Base-by-base conservation (phyloP, 2,329 filamentous ascomycete species). In the Bipolaris sorokiniana region DNA sequence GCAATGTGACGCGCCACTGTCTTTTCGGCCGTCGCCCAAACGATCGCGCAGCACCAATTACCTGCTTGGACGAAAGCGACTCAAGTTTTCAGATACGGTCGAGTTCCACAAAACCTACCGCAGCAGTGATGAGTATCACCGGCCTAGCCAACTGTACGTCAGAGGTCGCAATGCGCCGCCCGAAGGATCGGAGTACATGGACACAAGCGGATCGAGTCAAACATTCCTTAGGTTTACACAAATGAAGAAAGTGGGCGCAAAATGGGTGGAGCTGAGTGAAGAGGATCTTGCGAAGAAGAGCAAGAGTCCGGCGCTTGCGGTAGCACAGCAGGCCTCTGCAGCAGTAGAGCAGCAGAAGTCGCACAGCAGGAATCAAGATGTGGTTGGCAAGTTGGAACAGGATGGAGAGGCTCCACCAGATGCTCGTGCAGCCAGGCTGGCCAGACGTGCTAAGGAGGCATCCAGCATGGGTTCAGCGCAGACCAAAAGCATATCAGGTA, bases 151-250 rank as follows among this genome's bases (percentile, higher is more conserved):
- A 7, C 55, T 49, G 4, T 74, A 74, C 47, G 55, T 64, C 3
- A 67, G 55, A 3, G 72, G 72, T 7, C 56, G 68, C n/a, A 67
- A 71, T 48, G 68, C 66, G 28, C 62, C 66, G 6, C 62, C 63
- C 5, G 63, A 68, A 53, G 67, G 62, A 7, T 51, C 49, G 7
- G 66, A 69, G 42, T 71, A 63, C 34, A 53, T 71, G 16, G 72
- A 75, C 46, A 72, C 70, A 1, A 73, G 69, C 34, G 72, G 72
- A 1, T 54, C 44, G 16, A 55, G 54, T 3, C 49, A 61, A 26
- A 58, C 59, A 6, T 65, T 63, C n/a, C 46, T 58, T 7, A 67
- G 66, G 22, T 75, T 73, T 28, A 66, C 66, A 7, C 63, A 70
- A 5, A 45, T 63, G 37, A 71, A 57, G 50, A 71, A 66, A 50